phyloP scores from a whole-genome alignment of 2,329 filamentous ascomycete species.

The Didymella pinodella region DNA sequence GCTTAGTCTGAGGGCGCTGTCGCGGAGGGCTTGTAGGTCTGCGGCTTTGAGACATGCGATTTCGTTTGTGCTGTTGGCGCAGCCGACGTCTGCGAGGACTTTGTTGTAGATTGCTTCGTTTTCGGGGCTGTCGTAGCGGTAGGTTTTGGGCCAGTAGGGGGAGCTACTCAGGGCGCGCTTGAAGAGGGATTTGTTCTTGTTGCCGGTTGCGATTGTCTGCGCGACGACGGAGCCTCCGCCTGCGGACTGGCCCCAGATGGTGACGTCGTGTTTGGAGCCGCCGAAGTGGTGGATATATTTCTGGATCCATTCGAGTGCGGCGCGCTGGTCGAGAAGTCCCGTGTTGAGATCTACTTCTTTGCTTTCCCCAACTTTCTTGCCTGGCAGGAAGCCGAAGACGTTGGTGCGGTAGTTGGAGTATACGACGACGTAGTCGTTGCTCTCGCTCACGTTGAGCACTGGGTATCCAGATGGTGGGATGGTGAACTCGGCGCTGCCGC shows the following conservation, averaged over 20 bases:
- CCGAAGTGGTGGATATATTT: constrained; percentile 62
- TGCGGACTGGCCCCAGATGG: constrained; percentile 64
- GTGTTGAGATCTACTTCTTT: constrained; percentile 59
- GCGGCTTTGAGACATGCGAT: constrained; percentile 63
- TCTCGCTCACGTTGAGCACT: constrained; percentile 62
- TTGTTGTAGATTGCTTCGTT: constrained; percentile 61
- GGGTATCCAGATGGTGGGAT: constrained; percentile 66
- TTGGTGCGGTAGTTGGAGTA: constrained; percentile 66
- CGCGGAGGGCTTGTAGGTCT: constrained; percentile 62
- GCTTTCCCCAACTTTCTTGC: constrained; percentile 57
- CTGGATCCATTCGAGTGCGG: constrained; percentile 63
- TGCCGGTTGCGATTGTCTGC: constrained; percentile 60
- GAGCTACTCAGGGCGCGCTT: constrained; percentile 60
- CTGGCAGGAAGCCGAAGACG: constrained; percentile 64
- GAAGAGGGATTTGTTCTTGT: constrained; percentile 57
- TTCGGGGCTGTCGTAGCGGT: constrained; percentile 59
- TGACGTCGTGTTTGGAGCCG: constrained; percentile 61
- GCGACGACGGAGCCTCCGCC: constrained; percentile 63
- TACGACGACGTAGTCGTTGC: constrained; percentile 62
- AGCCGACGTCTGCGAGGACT: constrained; percentile 59
- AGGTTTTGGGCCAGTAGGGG: constrained; percentile 68
- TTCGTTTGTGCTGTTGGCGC: constrained; percentile 50
- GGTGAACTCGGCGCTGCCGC: constrained; percentile 63
- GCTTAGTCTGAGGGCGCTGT: constrained; percentile 61
- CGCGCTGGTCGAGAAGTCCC: constrained; percentile 62